Base-by-base conservation (phyloP, 768 basidiomycete genomes). In the button mushroom (Agaricus bisporus) region DNA sequence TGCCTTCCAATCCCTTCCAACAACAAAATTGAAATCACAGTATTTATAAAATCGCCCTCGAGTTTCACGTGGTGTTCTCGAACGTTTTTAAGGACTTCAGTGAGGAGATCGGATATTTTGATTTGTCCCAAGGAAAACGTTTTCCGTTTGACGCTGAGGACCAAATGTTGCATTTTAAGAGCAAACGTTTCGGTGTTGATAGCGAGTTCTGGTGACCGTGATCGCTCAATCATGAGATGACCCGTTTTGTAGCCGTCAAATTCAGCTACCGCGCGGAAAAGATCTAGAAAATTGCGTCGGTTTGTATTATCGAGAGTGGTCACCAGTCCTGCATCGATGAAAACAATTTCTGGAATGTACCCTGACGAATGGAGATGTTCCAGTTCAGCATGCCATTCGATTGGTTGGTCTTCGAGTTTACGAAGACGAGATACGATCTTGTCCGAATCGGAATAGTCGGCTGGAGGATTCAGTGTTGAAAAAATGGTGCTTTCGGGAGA, bases 41-140 rank as follows among this genome's bases (percentile, higher is more conserved):
- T 98, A 69, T 99, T 99, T 64, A 98, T 85, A 65, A 99, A 99
- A 67, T 98, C 97, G 12, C 87, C 93, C 71, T 99, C 95, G 85
- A 99, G 90, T 74, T 92, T 98, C 58, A 98, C 97, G 64, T 97
- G 95, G 67, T 98, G 95, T 59, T 80, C 76, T 54, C 94, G 75
- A 3, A 99, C 95, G 32, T 85, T 82, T 61, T 73, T 85, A 46
- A 99, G 72, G 7, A 98, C 97, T 58, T 95, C 89, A 3, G 81
- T 88, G 28, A 98, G 72, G 56, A 99, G 82, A 66, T 98, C 95
- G 26, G 90, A 87, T 51, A 99, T 97, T 67, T 90, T 92, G 71
- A 99, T 92, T 67, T 92, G 86, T n/a, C 91, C 94, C 4, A 99
- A 81, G 22, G 91, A 91, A 72, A 99, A 99, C 2, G 97, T 98